Base-by-base conservation (phyloP, 2,329 filamentous ascomycete genomes). In the Verticillium albo-atrum region DNA sequence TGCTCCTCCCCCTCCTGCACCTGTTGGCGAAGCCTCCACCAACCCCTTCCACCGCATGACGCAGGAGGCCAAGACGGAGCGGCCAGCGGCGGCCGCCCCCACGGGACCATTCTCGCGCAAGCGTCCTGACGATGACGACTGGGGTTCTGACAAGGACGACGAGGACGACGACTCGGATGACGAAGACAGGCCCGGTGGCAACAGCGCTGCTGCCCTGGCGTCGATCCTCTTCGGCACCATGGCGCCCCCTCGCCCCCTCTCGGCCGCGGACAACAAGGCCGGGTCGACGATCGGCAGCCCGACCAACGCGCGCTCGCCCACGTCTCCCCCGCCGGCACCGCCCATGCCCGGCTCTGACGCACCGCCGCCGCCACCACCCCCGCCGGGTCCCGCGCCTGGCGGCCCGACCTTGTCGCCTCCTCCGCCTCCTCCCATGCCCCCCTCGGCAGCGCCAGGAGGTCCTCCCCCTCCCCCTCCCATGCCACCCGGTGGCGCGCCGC, bases 141-240 rank as follows among this genome's bases (percentile, higher is more conserved):
- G 94, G 93, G 92, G 92, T 62, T 94, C 91, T 15, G 88, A 89
- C 61, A 87, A 84, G 67, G 76, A 79, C 30, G 76, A 78, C 23
- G 78, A 80, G 28, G 78, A 81, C 23, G 80, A 82, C 3, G 87
- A 89, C 23, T 87, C 90, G 58, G 89, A 91, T 57, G 88, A 86
- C 35, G 89, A 94, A 59, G 90, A 93, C 59, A 85, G 88, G 10
- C 88, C 91, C 20, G 90, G 90, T 56, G 91, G 91, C 58, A 88
- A 89, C 61, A 92, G 87, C 66, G 95, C 95, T 55, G 95, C 96
- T 62, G 91, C 97, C 67, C 85, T 99, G 37, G 95, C 95, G 17
- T 96, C 91, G 6, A 95, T 97, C 62, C 82, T 99, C 23, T 99
- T 99, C 72, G 94, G 95, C 61, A 97, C 93, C 56, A 98, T 99